Base-by-base conservation (phyloP, 257 asterid species). In the Dorcoceras hygrometricum region DNA sequence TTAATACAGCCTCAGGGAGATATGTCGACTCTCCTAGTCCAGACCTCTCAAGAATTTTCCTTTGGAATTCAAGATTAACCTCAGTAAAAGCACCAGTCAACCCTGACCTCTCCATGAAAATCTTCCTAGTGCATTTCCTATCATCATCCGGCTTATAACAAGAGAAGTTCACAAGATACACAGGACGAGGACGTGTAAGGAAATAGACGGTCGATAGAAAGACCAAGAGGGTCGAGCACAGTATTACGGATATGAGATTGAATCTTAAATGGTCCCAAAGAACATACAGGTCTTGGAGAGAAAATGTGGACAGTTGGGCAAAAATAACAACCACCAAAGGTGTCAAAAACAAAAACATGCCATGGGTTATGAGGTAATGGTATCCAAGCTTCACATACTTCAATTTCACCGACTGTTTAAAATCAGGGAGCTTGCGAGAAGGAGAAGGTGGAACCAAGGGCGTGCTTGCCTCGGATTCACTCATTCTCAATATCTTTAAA, bases 311-410 rank as follows among this genome's bases (percentile, higher is more conserved):
- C 43, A 89, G 23, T 65, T 87, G 96, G 55, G 92, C 95, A n/a
- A 83, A 89, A 59, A 83, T 62, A 62, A 87, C 73, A 32, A 85
- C 85, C 67, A 81, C 62, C 5, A 87, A 58, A 9, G 96, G 95
- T 18, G 95, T 83, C 39, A 89, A 72, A 67, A 63, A 83, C 5
- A 89, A 84, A 80, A 69, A 84, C 95, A 87, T 89, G 59, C 92
- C 96, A 81, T 87, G 96, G 19, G 95, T 87, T 28, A 87, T 85
- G 26, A 89, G 88, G 78, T 81, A 78, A 72, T 87, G 96, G 43
- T 89, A 89, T 14, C 96, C 96, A 36, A 89, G 95, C 81, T 89
- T 89, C 73, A 89, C 96, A 79, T 89, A 89, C 79, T 89, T 89
- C 79, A 89, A 51, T 67, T 89, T 89, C 32, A 89, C 78, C 55